Evolutionary conservation across 768 basidiomycete species (phyloP).

Genomic region (Tulasnella sp.): DNA sequence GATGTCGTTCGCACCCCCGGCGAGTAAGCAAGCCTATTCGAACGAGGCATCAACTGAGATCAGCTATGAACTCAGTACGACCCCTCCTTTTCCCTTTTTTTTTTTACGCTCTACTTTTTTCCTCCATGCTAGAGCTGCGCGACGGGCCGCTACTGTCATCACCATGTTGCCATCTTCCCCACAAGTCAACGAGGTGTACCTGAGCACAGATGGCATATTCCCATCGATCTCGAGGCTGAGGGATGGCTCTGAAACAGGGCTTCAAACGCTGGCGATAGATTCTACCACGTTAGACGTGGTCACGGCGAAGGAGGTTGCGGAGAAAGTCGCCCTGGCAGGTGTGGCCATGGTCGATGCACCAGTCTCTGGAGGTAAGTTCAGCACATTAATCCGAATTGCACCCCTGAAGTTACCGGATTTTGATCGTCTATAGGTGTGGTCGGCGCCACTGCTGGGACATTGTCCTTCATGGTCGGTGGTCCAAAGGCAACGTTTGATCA

Average conservation of each 20-base stretch:
- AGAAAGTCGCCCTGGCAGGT: conserved; percentile 40
- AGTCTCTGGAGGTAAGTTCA: conserved; percentile 71
- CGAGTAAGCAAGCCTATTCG: conserved; percentile 54
- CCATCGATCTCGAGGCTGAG: conserved; percentile 27
- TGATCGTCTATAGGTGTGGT: conserved; percentile 48
- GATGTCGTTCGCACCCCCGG: conserved; percentile 52
- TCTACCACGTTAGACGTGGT: conserved; percentile 83
- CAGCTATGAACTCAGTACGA: not conserved
- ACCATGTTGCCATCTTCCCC: conserved; percentile 93
- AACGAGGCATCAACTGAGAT: too few relatives aligned
- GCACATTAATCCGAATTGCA: not conserved
- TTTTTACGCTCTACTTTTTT: not conserved
- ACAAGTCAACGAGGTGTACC: conserved; percentile 71
- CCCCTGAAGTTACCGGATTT: not conserved
- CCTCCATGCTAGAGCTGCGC: conserved; percentile 22
- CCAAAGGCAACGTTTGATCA: conserved; percentile 44
- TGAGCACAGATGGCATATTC: conserved; percentile 24
- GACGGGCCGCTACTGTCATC: conserved; percentile 41
- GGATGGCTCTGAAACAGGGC: conserved; percentile 41
- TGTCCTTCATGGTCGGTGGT: conserved; percentile 90
- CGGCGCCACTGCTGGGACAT: conserved; percentile 76
- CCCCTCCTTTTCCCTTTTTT: not conserved
- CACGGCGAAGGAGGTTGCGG: conserved; percentile 56
- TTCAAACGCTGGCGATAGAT: conserved; percentile 55
- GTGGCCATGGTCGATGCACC: conserved; percentile 86